phyloP scores from a whole-genome alignment of 345 rosid genomes.

The Syzygium jambos region DNA sequence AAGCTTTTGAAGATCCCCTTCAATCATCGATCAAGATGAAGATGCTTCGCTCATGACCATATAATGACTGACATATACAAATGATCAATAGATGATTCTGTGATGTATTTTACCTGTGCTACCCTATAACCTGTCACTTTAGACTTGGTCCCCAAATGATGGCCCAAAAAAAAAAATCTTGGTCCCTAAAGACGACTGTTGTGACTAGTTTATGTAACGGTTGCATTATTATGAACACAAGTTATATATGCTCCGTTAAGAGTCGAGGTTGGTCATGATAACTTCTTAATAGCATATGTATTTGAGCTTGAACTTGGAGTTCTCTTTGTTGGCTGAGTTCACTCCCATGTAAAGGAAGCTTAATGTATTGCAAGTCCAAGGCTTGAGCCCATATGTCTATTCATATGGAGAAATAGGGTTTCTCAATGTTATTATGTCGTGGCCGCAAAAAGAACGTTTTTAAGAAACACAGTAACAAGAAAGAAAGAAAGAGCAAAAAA shows the following conservation, averaged over 20 bases:
- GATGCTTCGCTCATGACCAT: background rate
- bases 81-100: background rate
- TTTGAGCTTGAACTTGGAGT: background rate
- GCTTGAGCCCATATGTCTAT: too few relatives aligned
- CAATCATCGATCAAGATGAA: background rate
- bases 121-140: background rate
- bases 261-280: background rate
- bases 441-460: too few relatives aligned
- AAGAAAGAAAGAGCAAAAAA: too few relatives aligned
- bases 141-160: background rate
- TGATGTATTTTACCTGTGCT: background rate
- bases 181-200: background rate
- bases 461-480: too few relatives aligned
- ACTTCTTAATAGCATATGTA: too few relatives aligned
- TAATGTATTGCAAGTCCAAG: too few relatives aligned
- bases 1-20: background rate
- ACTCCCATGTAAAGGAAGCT: too few relatives aligned
- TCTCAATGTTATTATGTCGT: too few relatives aligned
- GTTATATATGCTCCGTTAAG: background rate
- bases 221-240: background rate
- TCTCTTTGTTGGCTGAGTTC: background rate
- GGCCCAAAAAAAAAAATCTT: background rate
- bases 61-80: background rate
- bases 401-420: too few relatives aligned
- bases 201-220: background rate